Evolutionary conservation across 2,329 filamentous ascomycete genomes (phyloP), one percentile per base, ranked within the genome.

Genomic region (Colletotrichum endophyticum): DNA sequence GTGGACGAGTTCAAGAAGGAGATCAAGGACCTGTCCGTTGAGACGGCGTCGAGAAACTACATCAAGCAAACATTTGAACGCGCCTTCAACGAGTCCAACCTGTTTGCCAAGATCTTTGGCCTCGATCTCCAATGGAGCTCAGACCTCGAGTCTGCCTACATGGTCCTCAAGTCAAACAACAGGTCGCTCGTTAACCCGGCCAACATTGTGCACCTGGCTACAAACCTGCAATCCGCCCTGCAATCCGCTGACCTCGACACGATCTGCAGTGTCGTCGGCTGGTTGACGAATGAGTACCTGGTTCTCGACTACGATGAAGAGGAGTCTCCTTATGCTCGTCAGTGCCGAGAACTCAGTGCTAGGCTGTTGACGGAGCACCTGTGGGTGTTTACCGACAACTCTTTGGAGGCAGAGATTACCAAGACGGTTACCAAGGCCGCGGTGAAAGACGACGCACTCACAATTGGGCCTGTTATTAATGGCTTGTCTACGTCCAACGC

Each of bases 1-100:
- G 80, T 91, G 22, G 89, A 90, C 28, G 85, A 87, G n/a, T 91
- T 91, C 80, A 87, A 86, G 59, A 88, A 87, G 71, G 90, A 91
- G 75, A 83, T 84, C 32, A 91, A 89, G 75, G 87, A 84, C 11
- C 80, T 84, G 1, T 89, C 88, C 4, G 79, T 88, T 3, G 91
- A 92, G 79, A 90, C 90, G 3, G 91, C 90, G 6, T 87, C 88
- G 16, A 86, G 91, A 32, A 92, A 91, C 78, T 91, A 88, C 71
- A 87, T 92, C 77, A 92, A 92, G 80, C 91, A 92, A 81, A 88
- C 86, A 70, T 92, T 92, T 72, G 91, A 92, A 79, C 87, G 90
- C 30, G 88, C 90, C 4, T 90, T 89, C 79, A 88, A 89, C 73
- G 91, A 92, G 79, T 86, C 88, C 30, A 85, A 83, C 25, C 81